Percentiles rank a stretch among this genome's conserved stretches.
phyloP scores from a whole-genome alignment of 2,329 filamentous ascomycete genomes.

The Thelonectria discophora region DNA sequence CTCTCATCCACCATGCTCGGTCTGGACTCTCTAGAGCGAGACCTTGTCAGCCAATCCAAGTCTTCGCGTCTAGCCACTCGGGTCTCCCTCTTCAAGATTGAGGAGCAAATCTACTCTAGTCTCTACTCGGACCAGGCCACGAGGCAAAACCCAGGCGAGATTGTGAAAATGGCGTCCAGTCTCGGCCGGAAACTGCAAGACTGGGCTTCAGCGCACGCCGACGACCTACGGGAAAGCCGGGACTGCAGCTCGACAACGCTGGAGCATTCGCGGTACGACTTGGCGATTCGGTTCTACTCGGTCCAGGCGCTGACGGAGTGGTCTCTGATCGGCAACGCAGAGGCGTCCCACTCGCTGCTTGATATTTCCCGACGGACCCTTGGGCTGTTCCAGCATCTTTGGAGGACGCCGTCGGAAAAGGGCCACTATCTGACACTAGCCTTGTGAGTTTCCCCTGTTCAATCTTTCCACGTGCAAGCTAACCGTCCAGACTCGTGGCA shows the following conservation, averaged over 20 bases:
- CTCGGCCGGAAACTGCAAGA: slow-evolving; percentile 5
- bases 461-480: background rate
- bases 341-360: background rate
- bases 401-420: slow-evolving; percentile 7
- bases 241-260: background rate
- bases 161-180: background rate
- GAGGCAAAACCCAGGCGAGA: background rate
- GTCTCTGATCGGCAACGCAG: background rate
- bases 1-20: slow-evolving; percentile 1
- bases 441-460: slow-evolving; percentile 3
- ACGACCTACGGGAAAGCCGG: slow-evolving; percentile 4
- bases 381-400: slow-evolving; percentile 15
- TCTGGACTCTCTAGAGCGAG: slow-evolving; percentile 9
- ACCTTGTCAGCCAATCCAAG: background rate
- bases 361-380: slow-evolving; percentile 11
- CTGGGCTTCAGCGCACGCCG: slow-evolving; percentile 7
- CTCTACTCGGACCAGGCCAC: slow-evolving; percentile 14
- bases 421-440: slow-evolving; percentile 6
- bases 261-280: background rate
- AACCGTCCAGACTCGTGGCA: slow-evolving; percentile 12
- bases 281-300: slow-evolving; percentile 2
- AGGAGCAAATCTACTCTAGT: slow-evolving; percentile 8
- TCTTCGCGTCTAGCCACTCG: background rate
- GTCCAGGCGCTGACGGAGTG: slow-evolving; percentile 5
- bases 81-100: slow-evolving; percentile 3